Conservation (phyloP, 495 filamentous ascomycete genomes). For the Endocarpon pusillum region DNA sequence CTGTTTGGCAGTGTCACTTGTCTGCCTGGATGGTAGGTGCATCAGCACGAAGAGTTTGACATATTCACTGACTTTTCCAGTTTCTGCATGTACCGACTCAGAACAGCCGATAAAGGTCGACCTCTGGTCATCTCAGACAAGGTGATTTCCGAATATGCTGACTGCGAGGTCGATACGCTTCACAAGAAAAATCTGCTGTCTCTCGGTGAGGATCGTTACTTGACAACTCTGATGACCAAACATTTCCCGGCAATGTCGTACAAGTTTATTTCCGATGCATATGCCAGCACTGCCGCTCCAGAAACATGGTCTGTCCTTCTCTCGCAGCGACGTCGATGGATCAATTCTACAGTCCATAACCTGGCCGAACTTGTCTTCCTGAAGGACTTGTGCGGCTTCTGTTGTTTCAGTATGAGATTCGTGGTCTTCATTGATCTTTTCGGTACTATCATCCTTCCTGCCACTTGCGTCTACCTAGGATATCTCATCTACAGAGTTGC, state of each 20-base stretch:
- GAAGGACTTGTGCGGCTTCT: constrained; percentile 92
- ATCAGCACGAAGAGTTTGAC: background rate
- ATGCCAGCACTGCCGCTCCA: constrained; percentile 80
- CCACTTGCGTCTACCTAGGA: constrained; percentile 74
- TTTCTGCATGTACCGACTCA: constrained; percentile 96
- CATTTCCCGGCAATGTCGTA: constrained; percentile 91
- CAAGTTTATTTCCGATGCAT: constrained; percentile 88
- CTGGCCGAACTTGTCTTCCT: constrained; percentile 73
- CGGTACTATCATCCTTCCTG: constrained; percentile 83
- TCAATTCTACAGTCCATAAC: constrained; percentile 97
- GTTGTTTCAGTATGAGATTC: constrained; percentile 97
- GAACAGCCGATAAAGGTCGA: constrained; percentile 79
- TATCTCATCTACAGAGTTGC: constrained; percentile 77
- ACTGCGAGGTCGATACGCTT: constrained; percentile 77
- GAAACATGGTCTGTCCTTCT: constrained; percentile 84
- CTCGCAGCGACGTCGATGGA: constrained; percentile 93
- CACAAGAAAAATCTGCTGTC: constrained; percentile 97
- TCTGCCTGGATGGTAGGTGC: constrained; percentile 86
- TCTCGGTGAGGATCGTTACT: constrained; percentile 91
- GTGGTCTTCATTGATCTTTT: constrained; percentile 90
- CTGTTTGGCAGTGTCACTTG: constrained; percentile 92
- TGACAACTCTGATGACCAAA: constrained; percentile 96
- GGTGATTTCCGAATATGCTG: constrained; percentile 72
- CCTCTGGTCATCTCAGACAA: constrained; percentile 84
- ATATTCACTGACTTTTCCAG: constrained; percentile 31